These are phyloP conservation scores for Colletotrichum abscissum DNA, from an alignment of 2,329 filamentous ascomycete genomes.

Conservation along the genomic window DNA sequence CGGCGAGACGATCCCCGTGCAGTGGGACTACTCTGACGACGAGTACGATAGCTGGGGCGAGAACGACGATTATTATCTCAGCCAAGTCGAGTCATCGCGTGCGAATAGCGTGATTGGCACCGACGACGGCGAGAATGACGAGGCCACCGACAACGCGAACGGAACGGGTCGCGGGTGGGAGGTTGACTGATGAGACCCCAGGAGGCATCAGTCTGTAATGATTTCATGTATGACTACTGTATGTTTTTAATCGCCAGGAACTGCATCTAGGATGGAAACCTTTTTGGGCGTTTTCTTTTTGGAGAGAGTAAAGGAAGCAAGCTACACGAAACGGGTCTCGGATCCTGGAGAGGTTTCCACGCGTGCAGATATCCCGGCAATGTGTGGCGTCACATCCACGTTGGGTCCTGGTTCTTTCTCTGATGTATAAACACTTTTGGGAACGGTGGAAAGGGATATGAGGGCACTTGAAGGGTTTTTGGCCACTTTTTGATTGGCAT, in stretches of 20 bases:
- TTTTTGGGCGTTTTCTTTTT: slow-evolving; percentile 16
- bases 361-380: not conserved
- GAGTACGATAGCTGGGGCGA: slow-evolving; percentile 66
- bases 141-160: slow-evolving; percentile 30
- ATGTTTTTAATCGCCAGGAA: slow-evolving; percentile 21
- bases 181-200: slow-evolving; percentile 30
- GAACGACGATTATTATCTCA: slow-evolving; percentile 60
- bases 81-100: slow-evolving; percentile 48
- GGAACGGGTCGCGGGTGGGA: slow-evolving; percentile 33
- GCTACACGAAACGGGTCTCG: slow-evolving; percentile 8
- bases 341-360: not conserved
- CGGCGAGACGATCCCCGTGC: slow-evolving; percentile 65
- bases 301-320: not conserved
- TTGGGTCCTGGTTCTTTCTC: not conserved
- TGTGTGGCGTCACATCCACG: not conserved
- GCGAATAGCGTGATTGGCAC: slow-evolving; percentile 20
- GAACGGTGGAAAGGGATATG: not conserved
- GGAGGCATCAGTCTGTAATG: slow-evolving; percentile 17
- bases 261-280: slow-evolving; percentile 24
- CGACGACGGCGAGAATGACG: slow-evolving; percentile 33
- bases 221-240: slow-evolving; percentile 33
- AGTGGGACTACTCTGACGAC: slow-evolving; percentile 72
- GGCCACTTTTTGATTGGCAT: not conserved
- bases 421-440: slow-evolving; percentile 15
- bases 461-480: not conserved